Percentiles rank a stretch among this genome's conserved stretches.
Conservation (phyloP, 2,329 filamentous ascomycete species). For the Chaetomium sp. region DNA sequence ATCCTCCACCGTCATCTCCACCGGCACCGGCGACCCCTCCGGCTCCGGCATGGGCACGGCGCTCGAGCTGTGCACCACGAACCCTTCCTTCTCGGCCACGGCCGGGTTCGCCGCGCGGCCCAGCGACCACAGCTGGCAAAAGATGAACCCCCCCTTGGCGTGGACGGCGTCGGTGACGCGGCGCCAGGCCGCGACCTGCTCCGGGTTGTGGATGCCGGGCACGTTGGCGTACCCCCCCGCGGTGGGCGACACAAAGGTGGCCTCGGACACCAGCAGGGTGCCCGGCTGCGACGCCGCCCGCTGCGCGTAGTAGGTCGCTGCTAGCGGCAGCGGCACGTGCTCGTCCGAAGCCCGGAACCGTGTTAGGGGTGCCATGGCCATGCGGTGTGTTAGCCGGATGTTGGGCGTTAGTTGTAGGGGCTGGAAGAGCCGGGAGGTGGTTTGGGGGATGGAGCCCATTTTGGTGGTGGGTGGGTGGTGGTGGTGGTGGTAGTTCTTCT, state of each 20-base stretch:
- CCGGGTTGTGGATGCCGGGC: slow-evolving; percentile 59
- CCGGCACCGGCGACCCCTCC: slow-evolving; percentile 39
- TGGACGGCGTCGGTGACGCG: slow-evolving; percentile 63
- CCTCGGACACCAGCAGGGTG: slow-evolving; percentile 48
- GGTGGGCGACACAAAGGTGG: slow-evolving; percentile 47
- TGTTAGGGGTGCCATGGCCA: slow-evolving; percentile 57
- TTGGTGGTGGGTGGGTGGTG: not conserved
- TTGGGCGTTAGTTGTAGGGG: slow-evolving; percentile 48
- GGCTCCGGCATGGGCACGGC: slow-evolving; percentile 50
- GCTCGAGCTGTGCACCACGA: slow-evolving; percentile 43
- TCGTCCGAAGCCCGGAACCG: slow-evolving; percentile 51
- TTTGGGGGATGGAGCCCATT: not conserved
- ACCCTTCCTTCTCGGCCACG: slow-evolving; percentile 42
- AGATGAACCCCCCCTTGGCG: slow-evolving; percentile 60
- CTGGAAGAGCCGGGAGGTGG: slow-evolving; percentile 42
- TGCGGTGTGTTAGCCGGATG: slow-evolving; percentile 53
- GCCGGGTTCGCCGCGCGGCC: slow-evolving; percentile 40
- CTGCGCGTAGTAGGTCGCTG: slow-evolving; percentile 47
- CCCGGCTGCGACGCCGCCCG: slow-evolving; percentile 47
- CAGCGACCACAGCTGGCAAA: slow-evolving; percentile 59
- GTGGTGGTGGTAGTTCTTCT: not conserved
- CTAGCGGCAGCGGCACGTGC: slow-evolving; percentile 29
- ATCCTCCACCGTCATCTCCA: slow-evolving; percentile 54
- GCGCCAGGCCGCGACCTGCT: slow-evolving; percentile 61
- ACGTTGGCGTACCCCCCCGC: slow-evolving; percentile 47